Percentiles rank a stretch among this genome's conserved stretches.
phyloP scores from a whole-genome alignment of 2,329 filamentous ascomycete genomes.

The Ophiostoma ulmi region DNA sequence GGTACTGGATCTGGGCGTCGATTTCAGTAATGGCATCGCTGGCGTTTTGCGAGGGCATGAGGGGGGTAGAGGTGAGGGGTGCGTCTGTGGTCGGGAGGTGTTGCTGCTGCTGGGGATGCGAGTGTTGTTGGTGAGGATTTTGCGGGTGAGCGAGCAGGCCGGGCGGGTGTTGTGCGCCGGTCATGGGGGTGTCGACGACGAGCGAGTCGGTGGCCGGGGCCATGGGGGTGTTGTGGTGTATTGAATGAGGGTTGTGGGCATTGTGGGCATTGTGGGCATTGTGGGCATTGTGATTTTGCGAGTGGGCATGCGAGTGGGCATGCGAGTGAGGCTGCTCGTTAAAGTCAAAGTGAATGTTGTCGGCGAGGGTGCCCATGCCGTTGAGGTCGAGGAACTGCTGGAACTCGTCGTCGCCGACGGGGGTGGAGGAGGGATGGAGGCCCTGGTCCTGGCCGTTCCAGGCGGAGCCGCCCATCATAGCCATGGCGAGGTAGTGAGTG shows the following conservation, averaged over 20 bases:
- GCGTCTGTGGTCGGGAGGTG: neutral
- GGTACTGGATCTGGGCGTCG: constrained; percentile 61
- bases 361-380: constrained; percentile 48
- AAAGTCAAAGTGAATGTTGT: constrained; percentile 57
- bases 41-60: constrained; percentile 37
- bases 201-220: constrained; percentile 38
- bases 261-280: neutral
- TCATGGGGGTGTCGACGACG: constrained; percentile 50
- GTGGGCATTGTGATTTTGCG: neutral
- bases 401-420: constrained; percentile 54
- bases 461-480: constrained; percentile 49
- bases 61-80: constrained; percentile 41
- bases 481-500: constrained; percentile 28
- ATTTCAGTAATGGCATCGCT: constrained; percentile 54
- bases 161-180: constrained; percentile 38
- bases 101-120: constrained; percentile 33
- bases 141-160: constrained; percentile 33
- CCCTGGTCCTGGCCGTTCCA: constrained; percentile 56
- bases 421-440: constrained; percentile 41
- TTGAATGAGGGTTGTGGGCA: neutral
- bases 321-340: constrained; percentile 44
- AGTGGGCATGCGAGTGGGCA: constrained; percentile 31
- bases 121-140: constrained; percentile 19
- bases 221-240: constrained; percentile 21
- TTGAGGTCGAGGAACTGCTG: constrained; percentile 60